Evolutionary conservation across 768 basidiomycete species (phyloP).

Genomic region (Termitomyces heimii): DNA sequence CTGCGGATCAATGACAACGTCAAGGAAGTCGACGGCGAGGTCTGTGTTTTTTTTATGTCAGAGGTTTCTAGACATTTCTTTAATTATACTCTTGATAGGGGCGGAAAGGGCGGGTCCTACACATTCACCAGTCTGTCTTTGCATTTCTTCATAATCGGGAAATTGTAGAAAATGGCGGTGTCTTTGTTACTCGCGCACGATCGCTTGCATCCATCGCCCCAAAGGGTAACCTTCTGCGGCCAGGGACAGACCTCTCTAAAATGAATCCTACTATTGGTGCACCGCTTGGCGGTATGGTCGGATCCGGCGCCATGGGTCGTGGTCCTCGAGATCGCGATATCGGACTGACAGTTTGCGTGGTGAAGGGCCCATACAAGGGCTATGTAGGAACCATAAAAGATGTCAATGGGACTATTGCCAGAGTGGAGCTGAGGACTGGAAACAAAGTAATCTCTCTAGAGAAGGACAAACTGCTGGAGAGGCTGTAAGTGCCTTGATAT

Average conservation of each 20-base stretch:
- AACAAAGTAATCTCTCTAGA: slow-evolving; percentile 88
- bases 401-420: slow-evolving; percentile 78
- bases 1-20: slow-evolving; percentile 85
- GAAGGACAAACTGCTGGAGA: slow-evolving; percentile 68
- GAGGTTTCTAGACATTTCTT: not conserved
- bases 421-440: slow-evolving; percentile 86
- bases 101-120: slow-evolving; percentile 86
- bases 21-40: slow-evolving; percentile 88
- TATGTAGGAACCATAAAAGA: slow-evolving; percentile 93
- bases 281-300: slow-evolving; percentile 69
- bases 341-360: slow-evolving; percentile 70
- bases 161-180: slow-evolving; percentile 83
- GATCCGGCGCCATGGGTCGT: slow-evolving; percentile 70
- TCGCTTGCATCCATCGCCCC: slow-evolving; percentile 82
- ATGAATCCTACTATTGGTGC: slow-evolving; percentile 81
- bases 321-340: slow-evolving; percentile 81
- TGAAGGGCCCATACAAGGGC: slow-evolving; percentile 88
- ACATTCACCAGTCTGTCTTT: slow-evolving; percentile 91
- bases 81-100: slow-evolving; percentile 33
- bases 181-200: slow-evolving; percentile 88
- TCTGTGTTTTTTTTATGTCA: slow-evolving; percentile 27
- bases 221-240: slow-evolving; percentile 67
- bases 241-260: slow-evolving; percentile 75
- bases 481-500: slow-evolving; percentile 46
- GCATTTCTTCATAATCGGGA: slow-evolving; percentile 95